These are phyloP conservation scores for Xylariaceae sp. DNA, from an alignment of 2,329 filamentous ascomycete species.

Conservation along the genomic window DNA sequence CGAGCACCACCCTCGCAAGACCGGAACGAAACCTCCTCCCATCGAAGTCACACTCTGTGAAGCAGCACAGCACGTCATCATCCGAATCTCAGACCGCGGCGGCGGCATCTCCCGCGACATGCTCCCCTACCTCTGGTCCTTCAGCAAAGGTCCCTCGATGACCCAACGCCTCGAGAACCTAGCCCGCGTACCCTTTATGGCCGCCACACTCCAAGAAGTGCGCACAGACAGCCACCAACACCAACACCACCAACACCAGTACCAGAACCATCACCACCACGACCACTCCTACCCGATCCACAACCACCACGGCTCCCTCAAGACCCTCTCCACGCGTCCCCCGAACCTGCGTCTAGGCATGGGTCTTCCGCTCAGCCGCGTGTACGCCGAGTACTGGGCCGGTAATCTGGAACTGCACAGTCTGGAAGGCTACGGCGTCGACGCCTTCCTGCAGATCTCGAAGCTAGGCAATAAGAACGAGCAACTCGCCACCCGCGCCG, in stretches of 20 bases:
- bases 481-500: conserved; percentile 72
- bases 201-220: conserved; percentile 88
- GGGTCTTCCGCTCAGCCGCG: conserved; percentile 84
- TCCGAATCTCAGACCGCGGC: conserved; percentile 91
- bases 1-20: conserved; percentile 52
- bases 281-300: background rate
- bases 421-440: conserved; percentile 90
- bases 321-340: conserved; percentile 73
- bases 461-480: conserved; percentile 98
- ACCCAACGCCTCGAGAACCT: conserved; percentile 78
- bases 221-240: conserved; percentile 45
- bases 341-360: conserved; percentile 87
- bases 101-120: conserved; percentile 84
- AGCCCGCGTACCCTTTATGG: conserved; percentile 79
- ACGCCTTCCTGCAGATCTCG: conserved; percentile 93
- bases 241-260: conserved; percentile 20
- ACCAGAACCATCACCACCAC: conserved; percentile 18
- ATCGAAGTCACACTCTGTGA: conserved; percentile 95
- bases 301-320: conserved; percentile 59
- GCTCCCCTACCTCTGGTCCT: conserved; percentile 90
- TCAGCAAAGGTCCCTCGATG: conserved; percentile 83
- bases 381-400: conserved; percentile 98
- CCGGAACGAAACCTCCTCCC: conserved; percentile 55
- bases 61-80: conserved; percentile 88
- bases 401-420: conserved; percentile 87